Conservation (phyloP, 1,139 yeast genomes). For the Diutina sp. region DNA sequence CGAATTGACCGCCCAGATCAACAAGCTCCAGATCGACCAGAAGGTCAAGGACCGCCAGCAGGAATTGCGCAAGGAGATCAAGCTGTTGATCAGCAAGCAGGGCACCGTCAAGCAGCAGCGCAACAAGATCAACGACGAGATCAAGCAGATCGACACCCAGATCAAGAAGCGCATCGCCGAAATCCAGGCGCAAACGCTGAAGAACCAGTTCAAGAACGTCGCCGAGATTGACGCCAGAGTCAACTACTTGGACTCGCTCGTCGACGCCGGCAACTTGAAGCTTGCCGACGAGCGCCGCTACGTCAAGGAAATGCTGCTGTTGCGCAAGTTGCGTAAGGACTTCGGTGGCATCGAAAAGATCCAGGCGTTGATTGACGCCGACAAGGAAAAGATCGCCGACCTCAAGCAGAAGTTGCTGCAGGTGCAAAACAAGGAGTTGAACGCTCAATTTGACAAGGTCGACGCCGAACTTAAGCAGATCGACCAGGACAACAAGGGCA, state of each 20-base stretch:
- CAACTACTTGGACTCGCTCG: constrained; percentile 53
- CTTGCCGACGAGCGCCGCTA: constrained; percentile 85
- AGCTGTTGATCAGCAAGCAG: constrained; percentile 53
- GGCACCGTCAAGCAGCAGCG: constrained; percentile 60
- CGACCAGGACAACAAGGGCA: constrained; percentile 46
- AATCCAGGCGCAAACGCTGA: constrained; percentile 57
- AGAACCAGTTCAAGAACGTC: constrained; percentile 55
- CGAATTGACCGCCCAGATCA: constrained; percentile 28
- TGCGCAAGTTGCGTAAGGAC: constrained; percentile 75
- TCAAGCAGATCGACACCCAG: constrained; percentile 56
- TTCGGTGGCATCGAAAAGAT: constrained; percentile 61
- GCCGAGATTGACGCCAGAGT: constrained; percentile 74
- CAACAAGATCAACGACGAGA: constrained; percentile 54
- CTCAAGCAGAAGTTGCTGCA: constrained; percentile 58
- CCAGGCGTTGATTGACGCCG: constrained; percentile 72
- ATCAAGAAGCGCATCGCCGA: constrained; percentile 72
- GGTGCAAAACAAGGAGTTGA: constrained; percentile 52
- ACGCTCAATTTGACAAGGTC: constrained; percentile 45
- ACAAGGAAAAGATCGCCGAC: constrained; percentile 63
- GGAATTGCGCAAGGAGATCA: constrained; percentile 52
- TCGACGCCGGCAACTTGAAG: constrained; percentile 71
- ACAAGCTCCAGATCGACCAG: constrained; percentile 26
- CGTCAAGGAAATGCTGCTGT: constrained; percentile 74
- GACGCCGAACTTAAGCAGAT: constrained; percentile 52
- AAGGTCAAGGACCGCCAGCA: constrained; percentile 43